These are phyloP conservation scores for Eucalyptus leucophloia DNA, from an alignment of 345 rosid species.

Conservation along the genomic window DNA sequence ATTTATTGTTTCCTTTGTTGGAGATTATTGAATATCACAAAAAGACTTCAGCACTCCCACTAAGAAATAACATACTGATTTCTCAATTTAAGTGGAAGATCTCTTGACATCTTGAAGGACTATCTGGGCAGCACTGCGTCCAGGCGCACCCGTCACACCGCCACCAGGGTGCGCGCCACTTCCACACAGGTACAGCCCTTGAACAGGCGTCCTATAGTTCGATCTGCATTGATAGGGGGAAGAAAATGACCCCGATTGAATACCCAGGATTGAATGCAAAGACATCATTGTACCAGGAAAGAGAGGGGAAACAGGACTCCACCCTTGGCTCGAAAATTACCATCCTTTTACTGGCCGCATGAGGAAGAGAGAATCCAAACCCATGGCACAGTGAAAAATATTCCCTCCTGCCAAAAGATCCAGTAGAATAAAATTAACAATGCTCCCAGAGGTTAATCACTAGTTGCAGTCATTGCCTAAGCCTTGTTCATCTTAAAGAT, in stretches of 20 bases:
- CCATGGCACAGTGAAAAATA: slow-evolving; percentile 81
- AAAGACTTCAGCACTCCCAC: too few species aligned
- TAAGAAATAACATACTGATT: background rate
- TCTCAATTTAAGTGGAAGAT: background rate
- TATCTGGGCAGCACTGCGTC: slow-evolving; percentile 58
- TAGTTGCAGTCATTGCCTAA: background rate
- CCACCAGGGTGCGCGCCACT: slow-evolving; percentile 92
- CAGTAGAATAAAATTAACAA: background rate
- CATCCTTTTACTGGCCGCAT: slow-evolving; percentile 86
- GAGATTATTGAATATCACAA: too few species aligned
- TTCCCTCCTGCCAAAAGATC: slow-evolving; percentile 59
- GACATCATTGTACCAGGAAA: background rate
- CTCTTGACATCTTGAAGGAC: slow-evolving; percentile 50
- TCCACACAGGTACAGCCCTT: slow-evolving; percentile 71
- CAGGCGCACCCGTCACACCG: slow-evolving; percentile 85
- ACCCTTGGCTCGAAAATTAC: slow-evolving; percentile 9
- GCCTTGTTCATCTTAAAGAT: background rate
- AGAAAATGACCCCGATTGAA: too few species aligned
- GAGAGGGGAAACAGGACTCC: background rate
- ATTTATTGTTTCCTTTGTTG: too few species aligned
- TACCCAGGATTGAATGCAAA: background rate
- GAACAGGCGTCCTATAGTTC: slow-evolving; percentile 50
- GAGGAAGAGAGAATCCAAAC: slow-evolving; percentile 65
- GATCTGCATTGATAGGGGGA: slow-evolving; percentile 31
- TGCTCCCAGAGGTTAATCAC: background rate